Evolutionary conservation across 176 grass and related monocot species (phyloP), one percentile per base, ranked within the genome.

Genomic region (Panicum miliaceum): DNA sequence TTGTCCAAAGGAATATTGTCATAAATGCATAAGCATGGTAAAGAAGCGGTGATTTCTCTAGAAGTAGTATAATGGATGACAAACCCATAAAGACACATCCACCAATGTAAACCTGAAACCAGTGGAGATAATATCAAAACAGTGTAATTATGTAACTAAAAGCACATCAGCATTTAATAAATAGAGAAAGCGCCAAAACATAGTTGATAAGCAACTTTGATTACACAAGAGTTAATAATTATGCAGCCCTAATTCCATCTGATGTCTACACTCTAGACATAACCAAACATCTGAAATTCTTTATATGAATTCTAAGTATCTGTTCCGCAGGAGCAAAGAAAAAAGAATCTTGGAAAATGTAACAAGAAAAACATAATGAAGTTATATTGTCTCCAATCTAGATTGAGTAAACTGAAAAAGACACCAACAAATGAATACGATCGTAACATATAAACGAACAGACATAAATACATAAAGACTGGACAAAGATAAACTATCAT

Each of bases 1-100:
- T 90, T 79, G 90, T 94, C 95, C 95, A 97, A 46, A 94, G 82
- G 81, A 97, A 97, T 86, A 93, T 80, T 84, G 95, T 97, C 92
- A 93, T 91, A 81, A 89, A 90, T 80, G 90, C 60, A 86, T 97
- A 97, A 32, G 90, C 89, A 90, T 97, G 92, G 74, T 97, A 97
- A 79, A 97, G 92, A 84, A 71, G 82, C 66, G 95, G 92, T 70
- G 90, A 97, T 80, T 94, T 93, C 90, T 97, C 95, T 56, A 94
- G 53, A 80, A 93, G 74, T 68, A 97, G 79, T 81, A 93, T 40
- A 84, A 94, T 56, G 64, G 90, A 97, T 22, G 88, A 77, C 76
- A 97, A 64, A 78, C 75, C 90, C 82, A 92, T 89, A 84, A 91
- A 73, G 70, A 90, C 68, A 69, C 86, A 94, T 91, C 92, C 92